A percentile compares a stretch with the other conserved stretches of the same genome.
Evolutionary conservation across 495 filamentous ascomycete genomes (phyloP).

Genomic region (Eremomyces bilateralis): DNA sequence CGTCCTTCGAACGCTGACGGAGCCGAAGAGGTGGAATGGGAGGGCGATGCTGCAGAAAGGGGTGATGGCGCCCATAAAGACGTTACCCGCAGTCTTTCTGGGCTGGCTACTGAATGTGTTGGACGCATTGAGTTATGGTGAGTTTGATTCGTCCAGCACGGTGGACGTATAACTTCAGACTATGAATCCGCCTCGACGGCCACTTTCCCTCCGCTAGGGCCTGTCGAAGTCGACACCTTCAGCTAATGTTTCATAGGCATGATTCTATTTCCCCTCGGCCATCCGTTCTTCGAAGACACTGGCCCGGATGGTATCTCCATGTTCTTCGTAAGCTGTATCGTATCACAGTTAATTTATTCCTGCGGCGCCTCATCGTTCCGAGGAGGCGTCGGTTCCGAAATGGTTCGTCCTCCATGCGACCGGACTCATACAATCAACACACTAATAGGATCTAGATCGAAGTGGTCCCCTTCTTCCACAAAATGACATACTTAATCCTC

Average conservation of each 20-base stretch:
- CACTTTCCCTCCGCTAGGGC: too few species aligned
- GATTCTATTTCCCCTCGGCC: slow-evolving; percentile 84
- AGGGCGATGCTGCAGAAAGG: slow-evolving; percentile 38
- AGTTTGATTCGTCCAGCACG: too few species aligned
- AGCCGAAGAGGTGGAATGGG: slow-evolving; percentile 51
- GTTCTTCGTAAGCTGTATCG: slow-evolving; percentile 93
- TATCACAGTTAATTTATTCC: slow-evolving; percentile 86
- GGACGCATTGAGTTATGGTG: slow-evolving; percentile 85
- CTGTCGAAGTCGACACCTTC: too few species aligned
- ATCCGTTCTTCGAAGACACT: slow-evolving; percentile 57
- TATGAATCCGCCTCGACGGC: too few species aligned
- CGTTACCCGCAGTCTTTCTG: slow-evolving; percentile 67
- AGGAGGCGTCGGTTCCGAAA: slow-evolving; percentile 87
- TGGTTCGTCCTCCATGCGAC: slow-evolving; percentile 40
- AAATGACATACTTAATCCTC: slow-evolving; percentile 85
- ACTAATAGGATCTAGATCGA: slow-evolving; percentile 38
- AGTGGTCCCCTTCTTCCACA: slow-evolving; percentile 93
- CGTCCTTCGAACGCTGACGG: not conserved
- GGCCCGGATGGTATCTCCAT: slow-evolving; percentile 91
- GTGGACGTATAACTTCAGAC: too few species aligned
- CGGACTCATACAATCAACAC: not conserved
- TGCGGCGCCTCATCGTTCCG: slow-evolving; percentile 66
- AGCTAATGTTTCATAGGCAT: slow-evolving; percentile 31
- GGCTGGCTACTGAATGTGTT: slow-evolving; percentile 80
- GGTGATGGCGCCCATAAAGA: slow-evolving; percentile 41